phyloP scores from a whole-genome alignment of 768 basidiomycete genomes.

The Agrocybe praecox region DNA sequence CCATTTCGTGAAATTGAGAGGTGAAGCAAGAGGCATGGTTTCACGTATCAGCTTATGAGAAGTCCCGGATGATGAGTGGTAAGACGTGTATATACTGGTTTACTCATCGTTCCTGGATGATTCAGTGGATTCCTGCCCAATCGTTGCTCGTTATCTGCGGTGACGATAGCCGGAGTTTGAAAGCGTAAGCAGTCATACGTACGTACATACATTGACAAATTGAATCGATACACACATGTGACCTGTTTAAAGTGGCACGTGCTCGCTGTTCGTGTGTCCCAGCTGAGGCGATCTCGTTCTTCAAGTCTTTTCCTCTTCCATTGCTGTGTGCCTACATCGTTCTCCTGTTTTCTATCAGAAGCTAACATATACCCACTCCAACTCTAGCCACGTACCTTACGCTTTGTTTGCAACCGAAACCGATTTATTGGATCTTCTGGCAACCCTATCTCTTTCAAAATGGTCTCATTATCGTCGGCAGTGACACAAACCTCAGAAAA shows the following conservation, averaged over 20 bases:
- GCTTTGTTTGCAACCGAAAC: too few species aligned
- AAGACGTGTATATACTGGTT: not conserved
- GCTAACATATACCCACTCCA: not conserved
- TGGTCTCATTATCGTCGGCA: slow-evolving; percentile 35
- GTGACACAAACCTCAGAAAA: slow-evolving; percentile 33
- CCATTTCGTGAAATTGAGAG: slow-evolving; percentile 92
- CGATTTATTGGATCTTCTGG: too few species aligned
- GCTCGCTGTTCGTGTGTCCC: slow-evolving; percentile 8
- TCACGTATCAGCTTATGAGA: not conserved
- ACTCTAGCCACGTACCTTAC: not conserved
- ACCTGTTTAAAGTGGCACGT: slow-evolving; percentile 4
- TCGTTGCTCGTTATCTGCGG: not conserved
- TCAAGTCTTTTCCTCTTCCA: not conserved
- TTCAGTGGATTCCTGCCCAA: not conserved
- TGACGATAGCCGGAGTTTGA: not conserved
- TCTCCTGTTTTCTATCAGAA: not conserved
- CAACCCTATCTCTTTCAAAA: slow-evolving; percentile 10
- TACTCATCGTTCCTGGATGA: not conserved
- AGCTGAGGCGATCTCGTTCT: slow-evolving; percentile 1
- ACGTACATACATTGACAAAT: too few species aligned
- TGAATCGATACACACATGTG: too few species aligned
- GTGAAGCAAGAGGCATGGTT: slow-evolving; percentile 72
- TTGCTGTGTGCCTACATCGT: not conserved
- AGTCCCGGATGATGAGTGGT: not conserved
- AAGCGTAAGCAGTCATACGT: too few species aligned